Percentiles rank a stretch among this genome's conserved stretches.
Evolutionary conservation across 2,329 filamentous ascomycete species (phyloP).

Genomic region (Chrysoporthe cubensis): DNA sequence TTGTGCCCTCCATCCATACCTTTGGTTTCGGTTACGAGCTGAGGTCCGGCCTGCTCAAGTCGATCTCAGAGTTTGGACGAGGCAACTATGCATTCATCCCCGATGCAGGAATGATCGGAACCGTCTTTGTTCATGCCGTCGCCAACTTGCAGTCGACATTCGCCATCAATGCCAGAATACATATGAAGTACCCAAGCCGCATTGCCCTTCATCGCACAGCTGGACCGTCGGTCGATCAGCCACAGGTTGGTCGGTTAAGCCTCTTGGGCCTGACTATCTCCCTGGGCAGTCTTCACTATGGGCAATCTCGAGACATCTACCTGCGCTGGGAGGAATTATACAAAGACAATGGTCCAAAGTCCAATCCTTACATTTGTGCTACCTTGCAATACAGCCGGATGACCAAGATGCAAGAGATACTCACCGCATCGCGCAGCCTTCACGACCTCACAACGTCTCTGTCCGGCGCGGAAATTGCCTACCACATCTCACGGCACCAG

Average conservation of each 20-base stretch:
- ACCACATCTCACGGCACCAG: constrained; percentile 55
- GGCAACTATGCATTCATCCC: constrained; percentile 66
- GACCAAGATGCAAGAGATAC: constrained; percentile 22
- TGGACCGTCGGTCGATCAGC: constrained; percentile 44
- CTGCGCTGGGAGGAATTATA: constrained; percentile 42
- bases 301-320: constrained; percentile 62
- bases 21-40: constrained; percentile 59
- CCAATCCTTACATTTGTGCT: constrained; percentile 37
- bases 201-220: constrained; percentile 46
- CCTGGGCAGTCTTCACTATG: constrained; percentile 61
- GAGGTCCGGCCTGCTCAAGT: constrained; percentile 59
- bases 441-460: constrained; percentile 22
- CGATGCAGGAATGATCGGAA: constrained; percentile 65
- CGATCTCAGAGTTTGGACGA: constrained; percentile 59
- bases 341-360: constrained; percentile 14
- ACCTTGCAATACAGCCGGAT: constrained; percentile 42
- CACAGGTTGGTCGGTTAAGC: constrained; percentile 31
- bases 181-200: constrained; percentile 43
- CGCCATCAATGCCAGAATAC: constrained; percentile 51
- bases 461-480: constrained; percentile 45
- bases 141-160: constrained; percentile 65
- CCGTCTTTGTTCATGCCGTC: constrained; percentile 64
- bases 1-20: constrained; percentile 53
- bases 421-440: constrained; percentile 28
- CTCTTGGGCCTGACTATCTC: constrained; percentile 41